Conservation (phyloP, 2,329 filamentous ascomycete species). For the Dactylella cylindrospora region DNA sequence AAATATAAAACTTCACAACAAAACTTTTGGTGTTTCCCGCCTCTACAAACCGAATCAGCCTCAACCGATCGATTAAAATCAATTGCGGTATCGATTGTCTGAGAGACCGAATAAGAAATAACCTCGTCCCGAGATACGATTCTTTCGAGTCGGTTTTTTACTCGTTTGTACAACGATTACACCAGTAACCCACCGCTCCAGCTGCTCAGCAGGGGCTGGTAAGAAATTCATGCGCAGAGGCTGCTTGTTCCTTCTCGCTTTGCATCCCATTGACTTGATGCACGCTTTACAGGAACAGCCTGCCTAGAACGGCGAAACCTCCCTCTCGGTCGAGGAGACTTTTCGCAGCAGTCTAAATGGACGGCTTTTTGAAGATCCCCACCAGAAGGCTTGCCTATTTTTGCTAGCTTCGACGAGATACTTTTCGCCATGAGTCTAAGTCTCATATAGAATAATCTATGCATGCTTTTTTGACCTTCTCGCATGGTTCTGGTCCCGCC, state of each 20-base stretch:
- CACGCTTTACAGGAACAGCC: conserved; percentile 11
- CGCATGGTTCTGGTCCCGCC: conserved; percentile 8
- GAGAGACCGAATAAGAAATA: too few species aligned
- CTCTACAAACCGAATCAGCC: too few species aligned
- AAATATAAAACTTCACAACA: too few species aligned
- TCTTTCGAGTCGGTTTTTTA: too few species aligned
- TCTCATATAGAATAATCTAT: too few species aligned
- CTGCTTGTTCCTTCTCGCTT: conserved; percentile 15
- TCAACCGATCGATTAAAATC: too few species aligned
- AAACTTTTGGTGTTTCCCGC: too few species aligned
- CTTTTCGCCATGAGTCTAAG: conserved; percentile 6
- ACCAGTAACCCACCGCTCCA: not conserved
- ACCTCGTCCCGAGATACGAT: too few species aligned
- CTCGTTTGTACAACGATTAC: too few species aligned
- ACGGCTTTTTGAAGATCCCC: conserved; percentile 7
- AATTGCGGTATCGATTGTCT: too few species aligned
- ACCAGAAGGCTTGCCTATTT: conserved; percentile 34
- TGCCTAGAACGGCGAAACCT: conserved; percentile 37
- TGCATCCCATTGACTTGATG: conserved; percentile 8
- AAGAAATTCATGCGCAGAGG: conserved; percentile 21
- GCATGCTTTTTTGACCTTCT: too few species aligned
- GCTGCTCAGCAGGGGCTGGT: conserved; percentile 12
- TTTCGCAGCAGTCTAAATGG: not conserved
- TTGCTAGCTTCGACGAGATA: conserved; percentile 1
- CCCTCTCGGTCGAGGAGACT: not conserved